Percentiles rank a stretch among this genome's conserved stretches.
Conservation (phyloP, 148 eudicot genomes). For the Camellia japonica region DNA sequence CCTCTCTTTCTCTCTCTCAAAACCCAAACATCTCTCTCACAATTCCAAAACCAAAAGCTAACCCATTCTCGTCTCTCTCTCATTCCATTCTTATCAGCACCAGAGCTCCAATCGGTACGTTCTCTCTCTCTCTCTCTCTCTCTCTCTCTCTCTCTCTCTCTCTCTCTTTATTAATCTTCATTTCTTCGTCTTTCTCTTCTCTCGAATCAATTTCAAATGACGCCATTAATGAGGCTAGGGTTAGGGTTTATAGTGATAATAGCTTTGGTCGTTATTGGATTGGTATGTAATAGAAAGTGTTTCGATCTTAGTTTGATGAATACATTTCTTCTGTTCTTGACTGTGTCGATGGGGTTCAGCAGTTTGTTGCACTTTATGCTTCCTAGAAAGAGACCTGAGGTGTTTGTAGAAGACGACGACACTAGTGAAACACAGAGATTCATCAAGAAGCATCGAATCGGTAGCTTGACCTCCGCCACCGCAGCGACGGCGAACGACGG, state of each 20-base stretch:
- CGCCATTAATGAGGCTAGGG: constrained; percentile 13
- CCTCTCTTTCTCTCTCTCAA: too few relatives aligned
- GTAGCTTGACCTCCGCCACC: constrained; percentile 16
- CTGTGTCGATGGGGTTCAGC: constrained; percentile 35
- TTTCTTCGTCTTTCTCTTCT: constrained; percentile 6
- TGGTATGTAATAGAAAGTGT: background rate
- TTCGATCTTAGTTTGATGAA: constrained; percentile 20
- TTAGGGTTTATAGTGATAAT: constrained; percentile 25
- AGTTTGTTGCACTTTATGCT: constrained; percentile 74
- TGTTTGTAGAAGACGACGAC: constrained; percentile 25
- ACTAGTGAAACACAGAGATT: constrained; percentile 20
- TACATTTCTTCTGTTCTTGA: constrained; percentile 23
- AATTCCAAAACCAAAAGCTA: background rate
- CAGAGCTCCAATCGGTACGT: too few relatives aligned
- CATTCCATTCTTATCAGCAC: background rate
- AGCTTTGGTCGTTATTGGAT: constrained; percentile 25
- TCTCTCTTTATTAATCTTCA: constrained; percentile 18
- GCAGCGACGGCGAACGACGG: constrained; percentile 8
- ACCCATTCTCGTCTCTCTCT: background rate
- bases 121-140: too few relatives aligned
- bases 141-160: background rate
- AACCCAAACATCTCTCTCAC: background rate
- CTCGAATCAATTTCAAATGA: constrained; percentile 13
- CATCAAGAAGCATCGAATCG: background rate
- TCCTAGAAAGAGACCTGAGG: constrained; percentile 68